Percentiles rank a stretch among this genome's conserved stretches.
These are phyloP conservation scores for Hemileccinum impolitum DNA, from an alignment of 768 basidiomycete species.

Conservation along the genomic window DNA sequence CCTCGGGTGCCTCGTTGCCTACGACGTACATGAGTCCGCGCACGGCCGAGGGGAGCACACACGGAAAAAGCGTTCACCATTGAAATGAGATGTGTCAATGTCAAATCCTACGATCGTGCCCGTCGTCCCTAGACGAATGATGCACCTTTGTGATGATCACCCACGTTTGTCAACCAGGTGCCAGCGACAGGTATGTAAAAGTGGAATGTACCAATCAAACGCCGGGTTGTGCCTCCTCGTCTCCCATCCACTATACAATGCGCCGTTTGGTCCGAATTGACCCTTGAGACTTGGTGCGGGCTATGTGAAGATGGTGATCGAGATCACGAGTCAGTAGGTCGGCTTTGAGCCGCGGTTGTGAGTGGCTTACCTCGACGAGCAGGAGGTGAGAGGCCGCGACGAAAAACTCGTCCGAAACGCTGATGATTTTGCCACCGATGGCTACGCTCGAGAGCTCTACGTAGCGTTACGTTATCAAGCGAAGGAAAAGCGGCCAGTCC, in stretches of 20 bases:
- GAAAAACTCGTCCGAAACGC: slow-evolving; percentile 95
- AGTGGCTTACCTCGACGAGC: slow-evolving; percentile 62
- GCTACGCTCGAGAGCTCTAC: slow-evolving; percentile 86
- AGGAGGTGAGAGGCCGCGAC: slow-evolving; percentile 82
- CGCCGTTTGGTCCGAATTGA: slow-evolving; percentile 96
- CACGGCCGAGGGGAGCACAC: slow-evolving; percentile 1
- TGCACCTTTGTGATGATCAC: slow-evolving; percentile 55
- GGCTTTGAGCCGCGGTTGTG: not conserved
- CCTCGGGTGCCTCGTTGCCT: slow-evolving; percentile 87
- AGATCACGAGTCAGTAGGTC: not conserved
- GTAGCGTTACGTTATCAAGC: not conserved
- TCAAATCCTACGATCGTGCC: slow-evolving; percentile 80
- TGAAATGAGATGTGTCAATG: slow-evolving; percentile 94
- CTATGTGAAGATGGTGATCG: slow-evolving; percentile 36
- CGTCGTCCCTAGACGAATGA: slow-evolving; percentile 80
- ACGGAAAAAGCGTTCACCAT: slow-evolving; percentile 44
- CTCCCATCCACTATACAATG: slow-evolving; percentile 95
- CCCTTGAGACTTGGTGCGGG: slow-evolving; percentile 87
- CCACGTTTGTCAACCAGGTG: not conserved
- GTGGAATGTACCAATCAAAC: slow-evolving; percentile 72
- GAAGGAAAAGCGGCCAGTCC: not conserved
- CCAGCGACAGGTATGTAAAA: not conserved
- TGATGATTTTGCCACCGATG: slow-evolving; percentile 70
- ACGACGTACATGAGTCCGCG: not conserved
- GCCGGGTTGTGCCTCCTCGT: slow-evolving; percentile 81